A percentile compares a stretch with the other conserved stretches of the same genome.
Evolutionary conservation across 2,329 filamentous ascomycete species (phyloP).

Genomic region (Amesomyces nigricolor): DNA sequence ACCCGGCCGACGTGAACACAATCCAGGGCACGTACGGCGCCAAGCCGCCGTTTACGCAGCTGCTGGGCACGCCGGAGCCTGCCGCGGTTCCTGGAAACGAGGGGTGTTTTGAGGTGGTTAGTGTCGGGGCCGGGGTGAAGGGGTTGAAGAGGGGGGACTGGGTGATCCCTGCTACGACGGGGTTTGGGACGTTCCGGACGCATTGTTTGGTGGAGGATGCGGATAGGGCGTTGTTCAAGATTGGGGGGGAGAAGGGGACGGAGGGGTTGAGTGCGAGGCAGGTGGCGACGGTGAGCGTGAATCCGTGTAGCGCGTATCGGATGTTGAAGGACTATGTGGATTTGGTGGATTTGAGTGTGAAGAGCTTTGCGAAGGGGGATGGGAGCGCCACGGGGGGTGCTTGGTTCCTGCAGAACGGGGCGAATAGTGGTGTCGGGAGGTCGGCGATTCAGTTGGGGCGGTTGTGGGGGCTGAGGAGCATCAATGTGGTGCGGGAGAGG

Average conservation of each 20-base stretch:
- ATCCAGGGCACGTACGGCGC: constrained; percentile 94
- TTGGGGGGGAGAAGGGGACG: constrained; percentile 48
- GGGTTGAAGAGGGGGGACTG: constrained; percentile 74
- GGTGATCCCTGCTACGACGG: constrained; percentile 80
- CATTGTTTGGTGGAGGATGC: constrained; percentile 63
- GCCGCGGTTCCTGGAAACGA: constrained; percentile 84
- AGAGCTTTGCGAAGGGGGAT: constrained; percentile 40
- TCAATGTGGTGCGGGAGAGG: constrained; percentile 80
- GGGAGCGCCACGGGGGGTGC: constrained; percentile 71
- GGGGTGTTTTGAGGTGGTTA: constrained; percentile 84
- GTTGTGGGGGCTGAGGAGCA: constrained; percentile 82
- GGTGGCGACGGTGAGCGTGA: constrained; percentile 82
- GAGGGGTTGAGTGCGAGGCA: constrained; percentile 68
- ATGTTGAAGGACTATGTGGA: constrained; percentile 78
- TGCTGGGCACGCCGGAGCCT: constrained; percentile 67
- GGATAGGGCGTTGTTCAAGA: constrained; percentile 56
- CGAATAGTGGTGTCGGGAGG: constrained; percentile 87
- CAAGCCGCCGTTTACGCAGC: constrained; percentile 68
- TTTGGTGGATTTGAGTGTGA: constrained; percentile 42
- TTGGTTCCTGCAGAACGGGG: constrained; percentile 97
- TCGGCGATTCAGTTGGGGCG: constrained; percentile 83
- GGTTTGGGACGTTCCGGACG: constrained; percentile 92
- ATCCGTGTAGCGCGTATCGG: constrained; percentile 89
- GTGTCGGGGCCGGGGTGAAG: constrained; percentile 53
- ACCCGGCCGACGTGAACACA: constrained; percentile 96